Evolutionary conservation across 768 basidiomycete genomes (phyloP), one percentile per base, ranked within the genome.

Genomic region (Podaxis pistillaris): DNA sequence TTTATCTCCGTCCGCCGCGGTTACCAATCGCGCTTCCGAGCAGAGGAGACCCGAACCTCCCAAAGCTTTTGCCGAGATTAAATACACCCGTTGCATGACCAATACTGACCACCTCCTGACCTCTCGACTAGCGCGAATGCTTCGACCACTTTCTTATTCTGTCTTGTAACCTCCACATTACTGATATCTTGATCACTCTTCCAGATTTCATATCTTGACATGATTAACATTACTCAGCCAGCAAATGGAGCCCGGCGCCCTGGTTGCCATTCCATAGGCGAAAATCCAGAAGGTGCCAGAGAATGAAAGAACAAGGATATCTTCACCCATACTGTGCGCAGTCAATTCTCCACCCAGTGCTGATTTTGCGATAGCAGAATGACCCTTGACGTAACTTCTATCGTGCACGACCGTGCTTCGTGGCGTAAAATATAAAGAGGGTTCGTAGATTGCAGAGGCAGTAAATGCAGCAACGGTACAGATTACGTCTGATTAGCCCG

Each of bases 151-250:
- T 40, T 22, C 51, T 19, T 22, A 33, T 62, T 36, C 38, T 47
- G 30, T 33, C 46, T n/a, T 46, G 17, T 19, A 46, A 46, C 22
- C 36, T 37, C 33, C 22, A 47, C 22, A 33, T 49, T 24, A n/a
- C 6, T 62, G 60, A 52, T 60, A 49, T 56, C 60, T 54, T 46
- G 56, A 52, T 63, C 41, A 57, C 17, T 38, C 53, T 60, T 56
- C 59, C 59, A 61, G 64, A 65, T 65, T 65, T 65, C 60, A 65
- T 65, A 65, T 65, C 64, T 52, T 19, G 19, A 7, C 17, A 26
- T 56, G 54, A 38, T 51, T 49, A 19, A 22, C 28, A 54, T 33
- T 17, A 51, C 53, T 55, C 33, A 50, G 40, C 59, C 36, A n/a
- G 15, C 7, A 17, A 13, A 61, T 41, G 13, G 40, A 44, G 51